Evolutionary conservation across 441 rosid species (phyloP), one percentile per base, ranked within the genome.

Genomic region (Populus hybrid): DNA sequence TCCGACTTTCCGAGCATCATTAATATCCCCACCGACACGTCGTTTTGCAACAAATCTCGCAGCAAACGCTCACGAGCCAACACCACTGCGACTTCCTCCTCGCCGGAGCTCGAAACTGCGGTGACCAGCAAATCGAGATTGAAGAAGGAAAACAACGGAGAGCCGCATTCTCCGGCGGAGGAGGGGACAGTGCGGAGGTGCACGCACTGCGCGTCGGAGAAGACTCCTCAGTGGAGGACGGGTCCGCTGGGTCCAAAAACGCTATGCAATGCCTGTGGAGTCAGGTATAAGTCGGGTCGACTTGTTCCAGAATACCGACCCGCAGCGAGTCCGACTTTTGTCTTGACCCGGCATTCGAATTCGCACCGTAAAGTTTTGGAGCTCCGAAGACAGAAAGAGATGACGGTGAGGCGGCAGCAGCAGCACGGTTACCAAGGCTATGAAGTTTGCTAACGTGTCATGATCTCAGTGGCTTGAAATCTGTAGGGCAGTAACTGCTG

Each of bases 161-260:
- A 67, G 73, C 78, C 72, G 88, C 66, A 21, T 9, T 82, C 1
- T 72, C 74, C 82, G 8, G 78, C 73, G 23, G 34, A 30, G 82
- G 93, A 83, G 3, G 89, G 86, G 68, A 84, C 77, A 11, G 73
- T 80, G 67, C 71, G 98, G 77, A 83, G 83, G 78, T 93, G 98
- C 79, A 82, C 86, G 19, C 98, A 94, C 79, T 94, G 98, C 75
- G 92, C 93, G 28, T 89, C 97, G 10, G 98, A 93, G 77, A 94
- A 91, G 90, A 94, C 98, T 9, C 98, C 98, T 36, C 98, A 94
- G 81, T 94, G 98, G 98, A 78, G 98, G 24, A 91, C 98, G 3
- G 98, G 98, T 23, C 98, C 98, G 19, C 83, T 89, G 89, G 98
- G 98, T 2, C 96, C 98, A 2, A 94, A 94, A 82, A 94, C 98